Evolutionary conservation across 495 filamentous ascomycete genomes (phyloP).

Genomic region (Penicillium dipodomyicola): DNA sequence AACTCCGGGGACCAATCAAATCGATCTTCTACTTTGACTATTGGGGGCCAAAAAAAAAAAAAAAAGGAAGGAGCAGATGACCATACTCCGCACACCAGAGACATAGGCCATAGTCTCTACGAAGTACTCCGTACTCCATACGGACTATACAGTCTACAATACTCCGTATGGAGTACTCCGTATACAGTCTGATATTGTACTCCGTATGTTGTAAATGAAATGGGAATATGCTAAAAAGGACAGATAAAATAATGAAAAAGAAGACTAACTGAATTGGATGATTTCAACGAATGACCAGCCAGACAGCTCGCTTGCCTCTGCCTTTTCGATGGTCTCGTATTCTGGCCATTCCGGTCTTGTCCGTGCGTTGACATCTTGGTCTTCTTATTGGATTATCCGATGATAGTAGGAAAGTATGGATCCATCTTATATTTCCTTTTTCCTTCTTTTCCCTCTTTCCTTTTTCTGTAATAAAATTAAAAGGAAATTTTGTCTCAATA

Average conservation of each 20-base stretch:
- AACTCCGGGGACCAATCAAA: conserved; percentile 6
- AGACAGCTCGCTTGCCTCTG: conserved; percentile 27
- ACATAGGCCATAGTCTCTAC: neutral
- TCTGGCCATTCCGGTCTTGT: conserved; percentile 24
- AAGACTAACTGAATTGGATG: conserved; percentile 4
- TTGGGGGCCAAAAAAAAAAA: conserved; percentile 15
- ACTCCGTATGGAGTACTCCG: neutral
- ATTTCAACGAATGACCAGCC: conserved; percentile 13
- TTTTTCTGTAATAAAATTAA: neutral
- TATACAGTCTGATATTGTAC: neutral
- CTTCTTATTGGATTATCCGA: conserved; percentile 17
- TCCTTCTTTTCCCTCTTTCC: neutral
- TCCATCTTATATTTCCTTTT: conserved; percentile 4
- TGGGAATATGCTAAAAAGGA: neutral
- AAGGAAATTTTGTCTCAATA: conserved; percentile 1
- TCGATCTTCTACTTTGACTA: neutral
- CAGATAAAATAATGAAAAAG: neutral
- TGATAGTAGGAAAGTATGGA: conserved; percentile 8
- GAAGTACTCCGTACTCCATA: neutral
- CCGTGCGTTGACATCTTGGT: conserved; percentile 17
- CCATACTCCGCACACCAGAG: neutral
- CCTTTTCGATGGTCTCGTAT: conserved; percentile 25
- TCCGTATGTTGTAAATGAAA: neutral
- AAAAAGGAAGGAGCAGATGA: conserved; percentile 4
- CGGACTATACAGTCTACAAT: neutral